Evolutionary conservation across 805 yeast species (phyloP), one percentile per base, ranked within the genome.

Genomic region (Hanseniaspora mollemarum): DNA sequence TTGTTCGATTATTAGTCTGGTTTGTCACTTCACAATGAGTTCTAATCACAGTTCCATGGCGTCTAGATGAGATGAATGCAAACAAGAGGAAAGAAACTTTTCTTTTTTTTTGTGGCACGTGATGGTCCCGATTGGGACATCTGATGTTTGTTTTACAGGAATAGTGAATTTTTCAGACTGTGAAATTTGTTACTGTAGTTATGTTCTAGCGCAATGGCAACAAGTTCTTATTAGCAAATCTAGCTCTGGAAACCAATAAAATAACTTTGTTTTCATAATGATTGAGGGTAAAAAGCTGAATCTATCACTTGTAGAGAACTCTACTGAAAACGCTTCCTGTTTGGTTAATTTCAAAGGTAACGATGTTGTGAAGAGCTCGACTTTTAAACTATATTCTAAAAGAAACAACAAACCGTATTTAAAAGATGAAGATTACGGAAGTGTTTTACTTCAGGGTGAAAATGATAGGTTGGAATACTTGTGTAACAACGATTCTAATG

Each of bases 381-480:
- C 67, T 31, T 83, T 88, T 58, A 78, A 81, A 40, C 66, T 86
- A 33, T 85, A 76, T 65, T 71, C 74, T 58, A 73, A 75, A 43
- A 52, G 53, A 33, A 49, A 52, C 10, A 51, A 55, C n/a, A 44
- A 42, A 9, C 49, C 56, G 13, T 69, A 67, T 55, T 65, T 65
- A 53, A 58, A 60, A 13, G 54, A 50, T 18, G 54, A 54, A 31
- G 46, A 50, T 9, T 45, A 32, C 16, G 64, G 70, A 16, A 69
- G 70, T n/a, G 71, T 71, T 52, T 61, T 79, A 16, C 62, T 87
- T 41, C 95, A 85, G 60, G 96, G 96, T 24, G 92, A 87, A 61
- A 80, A 75, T 56, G 78, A 75, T 4, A 73, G 75, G 24, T 68
- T 88, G 52, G 87, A 79, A 57, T 90, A 84, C 62, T 70, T 70